Conservation (phyloP, 2,329 filamentous ascomycete species). For the Pyricularia sp. region DNA sequence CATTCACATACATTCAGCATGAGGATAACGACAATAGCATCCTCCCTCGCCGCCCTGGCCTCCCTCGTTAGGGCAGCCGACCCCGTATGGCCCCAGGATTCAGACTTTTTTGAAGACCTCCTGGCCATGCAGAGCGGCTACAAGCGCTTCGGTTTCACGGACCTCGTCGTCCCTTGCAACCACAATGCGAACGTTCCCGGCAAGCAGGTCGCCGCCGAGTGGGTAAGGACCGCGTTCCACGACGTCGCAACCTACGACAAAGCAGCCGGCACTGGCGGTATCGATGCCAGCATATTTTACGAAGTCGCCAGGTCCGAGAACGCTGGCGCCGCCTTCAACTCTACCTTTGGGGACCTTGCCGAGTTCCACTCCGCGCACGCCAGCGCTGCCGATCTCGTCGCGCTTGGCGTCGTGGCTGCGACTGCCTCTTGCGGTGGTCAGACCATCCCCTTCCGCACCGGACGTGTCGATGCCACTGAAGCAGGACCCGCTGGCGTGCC, state of each 20-base stretch:
- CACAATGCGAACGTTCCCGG: slow-evolving; percentile 28
- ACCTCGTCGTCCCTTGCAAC: not conserved
- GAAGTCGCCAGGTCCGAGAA: slow-evolving; percentile 48
- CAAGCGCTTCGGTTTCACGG: not conserved
- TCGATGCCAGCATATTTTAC: slow-evolving; percentile 52
- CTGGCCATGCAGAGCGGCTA: not conserved
- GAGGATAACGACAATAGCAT: not conserved
- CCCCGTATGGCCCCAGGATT: not conserved
- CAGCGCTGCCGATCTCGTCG: slow-evolving; percentile 47
- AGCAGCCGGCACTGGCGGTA: slow-evolving; percentile 36
- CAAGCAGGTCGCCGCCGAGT: slow-evolving; percentile 50
- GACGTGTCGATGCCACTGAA: slow-evolving; percentile 42
- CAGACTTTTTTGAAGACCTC: not conserved
- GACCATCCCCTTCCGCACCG: slow-evolving; percentile 39
- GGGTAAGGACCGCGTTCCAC: slow-evolving; percentile 52
- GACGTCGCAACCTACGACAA: slow-evolving; percentile 48
- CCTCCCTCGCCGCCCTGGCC: not conserved
- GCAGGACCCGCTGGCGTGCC: slow-evolving; percentile 42
- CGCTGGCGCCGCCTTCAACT: slow-evolving; percentile 42
- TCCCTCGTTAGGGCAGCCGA: not conserved
- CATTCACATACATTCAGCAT: not conserved
- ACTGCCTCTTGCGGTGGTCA: slow-evolving; percentile 51
- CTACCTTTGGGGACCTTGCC: slow-evolving; percentile 43
- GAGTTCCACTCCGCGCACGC: slow-evolving; percentile 40
- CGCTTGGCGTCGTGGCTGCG: slow-evolving; percentile 46